Evolutionary conservation across 2,329 filamentous ascomycete genomes (phyloP), one percentile per base, ranked within the genome.

Genomic region (Ilyonectria destructans): DNA sequence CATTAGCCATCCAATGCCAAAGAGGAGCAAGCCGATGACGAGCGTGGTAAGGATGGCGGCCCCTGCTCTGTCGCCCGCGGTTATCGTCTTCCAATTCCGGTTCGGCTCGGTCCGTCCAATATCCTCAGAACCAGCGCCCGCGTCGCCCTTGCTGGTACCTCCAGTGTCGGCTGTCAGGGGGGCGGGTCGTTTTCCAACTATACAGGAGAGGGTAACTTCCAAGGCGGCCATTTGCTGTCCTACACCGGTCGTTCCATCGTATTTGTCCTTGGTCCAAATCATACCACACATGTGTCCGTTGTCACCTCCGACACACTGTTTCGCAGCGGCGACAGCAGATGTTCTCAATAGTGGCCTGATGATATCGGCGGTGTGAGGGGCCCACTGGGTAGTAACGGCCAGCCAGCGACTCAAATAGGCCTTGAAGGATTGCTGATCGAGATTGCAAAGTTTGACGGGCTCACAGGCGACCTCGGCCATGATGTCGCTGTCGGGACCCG

Each of bases 141-240:
- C 82, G 63, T 87, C 78, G 15, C 86, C 85, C 48, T 78, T 75
- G 68, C 86, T 88, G 15, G 85, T 92, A 26, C 91, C 91, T 58
- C 91, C 91, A 1, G 81, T 89, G 4, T 81, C 74, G 29, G 84
- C 79, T 4, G 86, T 88, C 46, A 86, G 80, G 0, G 86, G 85
- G 1, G 80, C 77, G 0, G 73, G 64, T 10, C 81, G 80, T 7
- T 84, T 69, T 40, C 83, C 73, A 57, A 92, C 87, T 77, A 91
- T 83, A 73, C 89, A 90, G 43, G 87, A 86, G 52, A 93, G 85
- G 7, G 92, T 86, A 10, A 92, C 84, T 74, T 92, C 89, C 77
- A 93, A 82, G 2, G 88, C 90, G 1, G 88, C 86, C 91, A 93
- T 93, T 79, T 93, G 90, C 78, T 93, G 90, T 6, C 91, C 91